These are phyloP conservation scores for Silene noctiflora DNA, from an alignment of 179 eudicot genomes.

Conservation along the genomic window DNA sequence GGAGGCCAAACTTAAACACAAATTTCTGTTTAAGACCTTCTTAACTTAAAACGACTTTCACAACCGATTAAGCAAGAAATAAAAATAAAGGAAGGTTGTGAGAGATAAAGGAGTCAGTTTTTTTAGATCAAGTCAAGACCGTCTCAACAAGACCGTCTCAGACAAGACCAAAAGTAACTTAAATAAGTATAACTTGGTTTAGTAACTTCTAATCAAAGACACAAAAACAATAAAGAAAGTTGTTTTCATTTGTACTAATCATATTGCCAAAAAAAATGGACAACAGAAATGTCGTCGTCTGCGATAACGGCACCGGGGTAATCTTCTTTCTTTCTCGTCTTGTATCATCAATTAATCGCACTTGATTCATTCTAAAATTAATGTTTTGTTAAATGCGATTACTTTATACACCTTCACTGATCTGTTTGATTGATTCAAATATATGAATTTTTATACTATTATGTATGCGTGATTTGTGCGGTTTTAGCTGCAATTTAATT, in stretches of 20 bases:
- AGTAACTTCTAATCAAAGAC: constrained; percentile 17
- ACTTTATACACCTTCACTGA: not conserved
- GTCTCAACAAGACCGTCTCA: too few species aligned
- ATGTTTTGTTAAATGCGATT: not conserved
- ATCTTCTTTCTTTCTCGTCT: not conserved
- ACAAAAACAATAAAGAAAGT: not conserved
- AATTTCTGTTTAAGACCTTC: too few species aligned
- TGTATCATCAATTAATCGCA: not conserved
- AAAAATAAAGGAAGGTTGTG: too few species aligned
- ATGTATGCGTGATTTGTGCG: not conserved
- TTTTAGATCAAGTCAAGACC: too few species aligned
- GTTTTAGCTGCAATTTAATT: not conserved
- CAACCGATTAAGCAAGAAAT: too few species aligned
- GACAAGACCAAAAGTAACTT: too few species aligned
- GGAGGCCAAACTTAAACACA: too few species aligned
- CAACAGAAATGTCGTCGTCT: constrained; percentile 73
- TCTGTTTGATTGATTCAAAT: not conserved
- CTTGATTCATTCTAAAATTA: not conserved
- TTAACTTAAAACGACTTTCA: too few species aligned
- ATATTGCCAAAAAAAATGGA: constrained; percentile 40
- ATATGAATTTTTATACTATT: not conserved
- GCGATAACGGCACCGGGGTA: constrained; percentile 98
- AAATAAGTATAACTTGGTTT: too few species aligned
- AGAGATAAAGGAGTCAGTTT: too few species aligned
- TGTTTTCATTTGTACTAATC: not conserved